Evolutionary conservation across 2,329 filamentous ascomycete genomes (phyloP).

Genomic region (Aspergillus proliferans): DNA sequence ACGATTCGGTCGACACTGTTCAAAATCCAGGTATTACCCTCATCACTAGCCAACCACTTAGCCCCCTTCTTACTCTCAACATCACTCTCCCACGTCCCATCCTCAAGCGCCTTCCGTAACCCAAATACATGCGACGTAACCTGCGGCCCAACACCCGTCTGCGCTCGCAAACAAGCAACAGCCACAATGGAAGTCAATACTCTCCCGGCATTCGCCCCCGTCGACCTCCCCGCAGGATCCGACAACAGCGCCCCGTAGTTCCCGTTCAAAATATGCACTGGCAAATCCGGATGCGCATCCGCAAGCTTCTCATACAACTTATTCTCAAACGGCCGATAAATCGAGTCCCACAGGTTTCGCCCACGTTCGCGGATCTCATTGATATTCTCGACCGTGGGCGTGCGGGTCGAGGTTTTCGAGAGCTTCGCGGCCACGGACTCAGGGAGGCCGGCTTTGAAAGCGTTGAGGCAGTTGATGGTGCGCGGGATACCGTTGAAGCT

Average conservation of each 20-base stretch:
- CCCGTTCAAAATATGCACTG: conserved; percentile 68
- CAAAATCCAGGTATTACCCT: conserved; percentile 60
- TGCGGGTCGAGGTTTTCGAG: conserved; percentile 52
- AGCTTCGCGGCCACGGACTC: conserved; percentile 49
- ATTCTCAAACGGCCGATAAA: conserved; percentile 67
- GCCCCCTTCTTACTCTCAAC: conserved; percentile 49
- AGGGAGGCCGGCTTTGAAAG: conserved; percentile 61
- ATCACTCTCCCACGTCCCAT: conserved; percentile 52
- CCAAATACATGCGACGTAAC: conserved; percentile 77
- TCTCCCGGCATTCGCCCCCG: conserved; percentile 55
- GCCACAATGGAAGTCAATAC: conserved; percentile 68
- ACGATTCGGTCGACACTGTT: conserved; percentile 58
- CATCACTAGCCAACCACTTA: conserved; percentile 58
- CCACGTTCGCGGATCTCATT: conserved; percentile 53
- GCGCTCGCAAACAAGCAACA: conserved; percentile 66
- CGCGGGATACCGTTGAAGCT: conserved; percentile 60
- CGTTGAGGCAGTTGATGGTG: conserved; percentile 73
- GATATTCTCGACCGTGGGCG: conserved; percentile 49
- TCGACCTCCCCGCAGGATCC: conserved; percentile 52
- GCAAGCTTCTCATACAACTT: conserved; percentile 68
- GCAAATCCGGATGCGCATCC: conserved; percentile 71
- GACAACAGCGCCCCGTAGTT: conserved; percentile 70
- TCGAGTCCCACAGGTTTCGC: conserved; percentile 63
- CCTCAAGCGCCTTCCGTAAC: conserved; percentile 66
- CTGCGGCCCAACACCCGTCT: conserved; percentile 77